Base-by-base conservation (phyloP, 2,329 filamentous ascomycete genomes). In the Cladosporium sp. region DNA sequence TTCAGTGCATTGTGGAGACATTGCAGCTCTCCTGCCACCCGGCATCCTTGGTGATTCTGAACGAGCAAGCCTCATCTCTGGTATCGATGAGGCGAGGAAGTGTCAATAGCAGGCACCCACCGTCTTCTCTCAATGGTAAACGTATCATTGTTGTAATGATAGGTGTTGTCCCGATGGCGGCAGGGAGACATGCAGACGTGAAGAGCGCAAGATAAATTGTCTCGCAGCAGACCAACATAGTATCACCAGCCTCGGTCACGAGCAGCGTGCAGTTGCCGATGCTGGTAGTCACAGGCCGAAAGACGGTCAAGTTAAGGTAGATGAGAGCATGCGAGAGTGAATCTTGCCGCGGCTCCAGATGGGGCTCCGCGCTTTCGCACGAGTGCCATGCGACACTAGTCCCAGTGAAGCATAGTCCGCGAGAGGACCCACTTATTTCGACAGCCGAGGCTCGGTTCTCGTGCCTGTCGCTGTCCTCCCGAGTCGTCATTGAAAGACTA, bases 311-410 rank as follows among this genome's bases (percentile, higher is more conserved):
- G 41, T 47, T 6, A 21, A 47, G n/a, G n/a, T 4, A 21, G n/a
- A 41, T 8, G 18, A 32, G 14, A n/a, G 15, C 28, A 15, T 30
- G 26, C 51, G 11, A 54, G n/a, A 21, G 51, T 54, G 15, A 54
- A 54, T 44, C 24, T 54, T 54, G 51, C 52, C 52, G 52, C 52
- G 52, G 52, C 26, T 21, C 52, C 41, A 47, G 41, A 47, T 47
- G 41, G 41, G 41, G 41, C 41, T 47, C 41, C 41, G 10, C 41
- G n/a, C 41, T 47, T 8, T 47, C 41, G 41, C 41, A 44, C 41
- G 41, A 44, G 41, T 21, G 41, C 41, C 41, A 44, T 44, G 41
- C 18, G 41, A 11, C 41, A 6, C 51, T n/a, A 54, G 14, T 3
- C 52, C 52, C 18, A 34, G 30, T 55, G 30, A 21, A n/a, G 41